Percentiles rank a stretch among this genome's conserved stretches.
phyloP scores from a whole-genome alignment of 2,329 filamentous ascomycete species.

The Fusarium armeniacum region DNA sequence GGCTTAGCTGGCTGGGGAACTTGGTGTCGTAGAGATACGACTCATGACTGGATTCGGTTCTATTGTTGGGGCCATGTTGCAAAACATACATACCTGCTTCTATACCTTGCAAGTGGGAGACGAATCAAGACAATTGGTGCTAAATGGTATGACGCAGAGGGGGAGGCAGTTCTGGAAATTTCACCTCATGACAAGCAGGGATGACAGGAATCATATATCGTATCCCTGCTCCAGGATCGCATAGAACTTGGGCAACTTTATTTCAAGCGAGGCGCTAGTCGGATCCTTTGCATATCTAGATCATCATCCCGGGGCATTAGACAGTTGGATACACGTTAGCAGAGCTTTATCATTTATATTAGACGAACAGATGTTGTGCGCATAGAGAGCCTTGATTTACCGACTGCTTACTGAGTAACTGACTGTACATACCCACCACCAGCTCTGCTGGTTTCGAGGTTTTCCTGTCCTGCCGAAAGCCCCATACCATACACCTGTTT shows the following conservation, averaged over 20 bases:
- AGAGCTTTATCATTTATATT: constrained; percentile 5
- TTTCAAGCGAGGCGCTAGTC: constrained; percentile 40
- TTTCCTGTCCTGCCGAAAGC: constrained; percentile 8
- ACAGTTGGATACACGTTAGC: background rate
- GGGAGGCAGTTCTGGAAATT: constrained; percentile 64
- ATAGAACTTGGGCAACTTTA: constrained; percentile 3
- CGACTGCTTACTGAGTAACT: constrained; percentile 6
- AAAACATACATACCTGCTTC: constrained; percentile 78
- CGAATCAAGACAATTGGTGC: constrained; percentile 69
- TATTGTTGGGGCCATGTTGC: constrained; percentile 85
- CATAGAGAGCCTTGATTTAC: constrained; percentile 2
- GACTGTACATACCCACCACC: constrained; percentile 12
- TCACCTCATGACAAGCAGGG: constrained; percentile 44
- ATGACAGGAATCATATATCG: background rate
- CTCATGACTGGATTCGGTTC: constrained; percentile 67
- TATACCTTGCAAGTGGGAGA: constrained; percentile 79
- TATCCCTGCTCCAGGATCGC: background rate
- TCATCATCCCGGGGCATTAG: constrained; percentile 2
- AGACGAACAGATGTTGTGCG: constrained; percentile 3
- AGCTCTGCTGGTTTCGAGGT: constrained; percentile 11
- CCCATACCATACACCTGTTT: constrained; percentile 25
- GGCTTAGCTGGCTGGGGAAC: constrained; percentile 77
- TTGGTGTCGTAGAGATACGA: constrained; percentile 64
- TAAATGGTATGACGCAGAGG: constrained; percentile 76
- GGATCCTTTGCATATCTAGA: constrained; percentile 8